phyloP scores from a whole-genome alignment of 2,329 filamentous ascomycete genomes.

The Colletotrichum costaricense region DNA sequence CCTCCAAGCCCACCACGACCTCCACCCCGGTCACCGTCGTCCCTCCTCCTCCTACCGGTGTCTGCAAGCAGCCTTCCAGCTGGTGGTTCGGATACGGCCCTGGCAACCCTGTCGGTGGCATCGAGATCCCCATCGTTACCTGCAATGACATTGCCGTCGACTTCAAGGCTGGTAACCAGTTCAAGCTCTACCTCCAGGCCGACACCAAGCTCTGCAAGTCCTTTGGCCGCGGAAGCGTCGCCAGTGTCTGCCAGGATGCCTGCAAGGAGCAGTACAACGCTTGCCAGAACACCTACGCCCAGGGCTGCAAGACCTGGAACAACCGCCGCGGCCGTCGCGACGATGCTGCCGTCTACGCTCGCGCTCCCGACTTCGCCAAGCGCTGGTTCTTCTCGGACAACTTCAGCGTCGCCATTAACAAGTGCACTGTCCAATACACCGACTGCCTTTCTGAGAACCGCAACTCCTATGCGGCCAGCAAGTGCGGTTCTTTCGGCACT shows the following conservation, averaged over 20 bases:
- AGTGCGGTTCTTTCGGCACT: conserved; percentile 52
- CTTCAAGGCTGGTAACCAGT: conserved; percentile 52
- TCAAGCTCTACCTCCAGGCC: conserved; percentile 63
- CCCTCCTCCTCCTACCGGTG: conserved; percentile 60
- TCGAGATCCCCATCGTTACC: conserved; percentile 62
- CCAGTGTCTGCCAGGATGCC: conserved; percentile 60
- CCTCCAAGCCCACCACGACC: conserved; percentile 41
- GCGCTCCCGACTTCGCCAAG: conserved; percentile 33
- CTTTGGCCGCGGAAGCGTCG: conserved; percentile 51
- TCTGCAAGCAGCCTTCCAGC: conserved; percentile 65
- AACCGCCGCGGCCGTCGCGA: conserved; percentile 28
- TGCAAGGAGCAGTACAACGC: conserved; percentile 64
- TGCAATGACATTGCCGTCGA: conserved; percentile 64
- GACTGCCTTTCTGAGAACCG: conserved; percentile 60
- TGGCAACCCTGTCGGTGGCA: conserved; percentile 65
- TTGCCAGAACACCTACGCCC: conserved; percentile 60
- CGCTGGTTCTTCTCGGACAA: conserved; percentile 41
- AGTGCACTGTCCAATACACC: conserved; percentile 61
- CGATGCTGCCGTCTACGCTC: conserved; percentile 20
- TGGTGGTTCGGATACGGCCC: conserved; percentile 75
- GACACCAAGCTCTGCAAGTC: conserved; percentile 56
- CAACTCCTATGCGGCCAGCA: conserved; percentile 47
- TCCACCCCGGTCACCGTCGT: conserved; percentile 45
- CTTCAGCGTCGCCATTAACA: conserved; percentile 46
- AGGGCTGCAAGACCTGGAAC: conserved; percentile 55